Percentiles rank a stretch among this genome's conserved stretches.
phyloP scores from a whole-genome alignment of 306 rosid genomes.

The Prunus salicina region DNA sequence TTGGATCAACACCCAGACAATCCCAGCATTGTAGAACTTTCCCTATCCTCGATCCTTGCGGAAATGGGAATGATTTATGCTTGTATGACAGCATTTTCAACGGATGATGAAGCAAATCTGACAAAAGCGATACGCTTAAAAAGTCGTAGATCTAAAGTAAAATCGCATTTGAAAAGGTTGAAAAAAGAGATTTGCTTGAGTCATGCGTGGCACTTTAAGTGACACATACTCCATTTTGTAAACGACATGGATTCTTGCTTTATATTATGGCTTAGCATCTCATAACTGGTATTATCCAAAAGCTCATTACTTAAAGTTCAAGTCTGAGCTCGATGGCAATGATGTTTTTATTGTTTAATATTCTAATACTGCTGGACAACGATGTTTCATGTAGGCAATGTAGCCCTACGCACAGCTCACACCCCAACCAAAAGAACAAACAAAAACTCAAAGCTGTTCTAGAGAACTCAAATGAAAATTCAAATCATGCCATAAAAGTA shows the following conservation, averaged over 20 bases:
- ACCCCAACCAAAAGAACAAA: not conserved
- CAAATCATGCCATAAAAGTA: not conserved
- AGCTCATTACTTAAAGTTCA: not conserved
- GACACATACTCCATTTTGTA: not conserved
- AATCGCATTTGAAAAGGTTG: not conserved
- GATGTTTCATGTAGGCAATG: not conserved
- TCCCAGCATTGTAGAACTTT: no score
- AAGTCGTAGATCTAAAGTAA: not conserved
- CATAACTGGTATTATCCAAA: not conserved
- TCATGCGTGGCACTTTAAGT: not conserved
- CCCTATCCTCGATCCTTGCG: no score
- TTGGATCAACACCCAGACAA: no score
- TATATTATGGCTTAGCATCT: conserved; percentile 3
- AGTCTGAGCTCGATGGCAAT: not conserved
- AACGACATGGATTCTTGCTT: conserved; percentile 9
- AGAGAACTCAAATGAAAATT: not conserved
- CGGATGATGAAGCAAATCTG: not conserved
- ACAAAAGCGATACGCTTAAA: not conserved
- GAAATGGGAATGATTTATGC: not conserved
- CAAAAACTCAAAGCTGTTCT: not conserved
- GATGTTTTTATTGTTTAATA: not conserved
- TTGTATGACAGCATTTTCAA: not conserved
- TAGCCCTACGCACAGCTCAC: not conserved
- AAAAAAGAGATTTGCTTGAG: not conserved
- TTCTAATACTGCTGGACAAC: not conserved